Conservation (phyloP, 805 yeast genomes). For the Monosporozyma yasuniensis region DNA sequence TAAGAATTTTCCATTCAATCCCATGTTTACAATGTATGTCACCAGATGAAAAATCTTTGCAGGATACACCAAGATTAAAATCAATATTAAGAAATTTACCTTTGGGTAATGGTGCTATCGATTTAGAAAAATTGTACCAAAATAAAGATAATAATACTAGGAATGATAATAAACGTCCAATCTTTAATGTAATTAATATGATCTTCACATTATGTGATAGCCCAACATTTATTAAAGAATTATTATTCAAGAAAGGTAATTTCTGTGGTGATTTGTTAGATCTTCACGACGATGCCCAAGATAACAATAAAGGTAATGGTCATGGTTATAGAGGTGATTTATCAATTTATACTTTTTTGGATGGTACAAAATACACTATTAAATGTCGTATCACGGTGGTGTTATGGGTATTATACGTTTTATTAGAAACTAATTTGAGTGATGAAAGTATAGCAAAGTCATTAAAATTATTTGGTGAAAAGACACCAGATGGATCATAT, state of each 20-base stretch:
- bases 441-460: conserved; percentile 37
- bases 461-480: conserved; percentile 14
- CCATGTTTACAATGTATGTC: conserved; percentile 64
- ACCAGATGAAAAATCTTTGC: conserved; percentile 62
- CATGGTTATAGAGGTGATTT: conserved; percentile 20
- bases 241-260: background rate
- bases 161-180: conserved; percentile 1
- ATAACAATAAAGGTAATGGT: conserved; percentile 8
- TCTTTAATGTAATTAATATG: conserved; percentile 58
- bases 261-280: background rate
- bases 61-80: conserved; percentile 90
- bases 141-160: conserved; percentile 34
- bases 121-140: conserved; percentile 63
- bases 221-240: conserved; percentile 2
- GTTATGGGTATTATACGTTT: conserved; percentile 76
- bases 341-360: conserved; percentile 66
- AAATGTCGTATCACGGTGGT: conserved; percentile 60
- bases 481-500: background rate
- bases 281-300: background rate
- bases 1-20: conserved; percentile 87
- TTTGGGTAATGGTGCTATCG: conserved; percentile 22
- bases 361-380: conserved; percentile 53
- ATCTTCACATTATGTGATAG: conserved; percentile 65
- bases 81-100: conserved; percentile 58
- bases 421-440: conserved; percentile 61